Percentiles rank a stretch among this genome's conserved stretches.
Evolutionary conservation across 257 asterid genomes (phyloP).

Genomic region (Solanum medicagineum): DNA sequence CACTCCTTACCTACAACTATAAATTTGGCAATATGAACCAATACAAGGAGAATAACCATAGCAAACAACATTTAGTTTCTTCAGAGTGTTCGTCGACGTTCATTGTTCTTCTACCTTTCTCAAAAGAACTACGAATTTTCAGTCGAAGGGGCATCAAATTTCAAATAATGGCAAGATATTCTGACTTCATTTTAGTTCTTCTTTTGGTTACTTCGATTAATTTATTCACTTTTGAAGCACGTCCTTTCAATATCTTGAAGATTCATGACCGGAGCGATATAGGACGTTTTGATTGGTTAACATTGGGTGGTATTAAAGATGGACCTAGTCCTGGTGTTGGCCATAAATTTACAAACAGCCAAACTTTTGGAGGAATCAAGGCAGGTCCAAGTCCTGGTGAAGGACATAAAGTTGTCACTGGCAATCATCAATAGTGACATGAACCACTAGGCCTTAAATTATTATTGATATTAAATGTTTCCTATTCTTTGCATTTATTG

Average conservation of each 20-base stretch:
- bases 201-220: conserved; percentile 3
- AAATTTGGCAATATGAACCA: background rate
- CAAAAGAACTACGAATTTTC: too few species aligned
- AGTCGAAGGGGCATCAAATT: background rate
- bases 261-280: background rate
- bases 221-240: conserved; percentile 10
- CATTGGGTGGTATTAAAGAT: background rate
- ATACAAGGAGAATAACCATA: background rate
- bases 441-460: background rate
- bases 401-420: background rate
- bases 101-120: background rate
- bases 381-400: conserved; percentile 11
- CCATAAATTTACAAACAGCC: background rate
- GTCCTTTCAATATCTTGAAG: conserved; percentile 13
- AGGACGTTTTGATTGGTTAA: background rate
- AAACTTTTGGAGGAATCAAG: background rate
- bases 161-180: background rate
- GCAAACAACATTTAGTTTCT: background rate
- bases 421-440: background rate
- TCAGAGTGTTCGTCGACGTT: background rate
- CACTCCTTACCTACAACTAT: background rate
- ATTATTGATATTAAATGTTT: background rate
- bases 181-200: background rate
- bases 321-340: background rate
- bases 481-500: background rate